phyloP scores from a whole-genome alignment of 2,329 filamentous ascomycete genomes.

The Capronia americana region DNA sequence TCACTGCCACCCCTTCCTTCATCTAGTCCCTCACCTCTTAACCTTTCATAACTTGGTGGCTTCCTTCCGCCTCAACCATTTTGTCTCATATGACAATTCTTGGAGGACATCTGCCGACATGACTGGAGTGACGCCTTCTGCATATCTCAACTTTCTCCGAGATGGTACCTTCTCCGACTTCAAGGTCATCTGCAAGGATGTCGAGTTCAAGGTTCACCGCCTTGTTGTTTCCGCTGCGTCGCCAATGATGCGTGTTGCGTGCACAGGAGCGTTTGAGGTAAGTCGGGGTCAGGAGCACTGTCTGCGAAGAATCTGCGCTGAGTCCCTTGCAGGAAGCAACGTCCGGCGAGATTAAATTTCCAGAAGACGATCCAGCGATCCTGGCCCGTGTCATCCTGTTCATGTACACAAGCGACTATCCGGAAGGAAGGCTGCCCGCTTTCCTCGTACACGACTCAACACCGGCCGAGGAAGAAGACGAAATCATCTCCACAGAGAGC shows the following conservation, averaged over 20 bases:
- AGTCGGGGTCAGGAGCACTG: too few relatives aligned
- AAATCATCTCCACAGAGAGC: too few relatives aligned
- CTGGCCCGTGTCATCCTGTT: slow-evolving; percentile 24
- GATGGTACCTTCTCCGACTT: slow-evolving; percentile 25
- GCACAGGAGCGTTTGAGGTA: slow-evolving; percentile 42
- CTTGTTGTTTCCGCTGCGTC: slow-evolving; percentile 39
- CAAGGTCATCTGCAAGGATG: slow-evolving; percentile 34
- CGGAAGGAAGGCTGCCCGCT: background rate
- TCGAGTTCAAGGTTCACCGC: slow-evolving; percentile 41
- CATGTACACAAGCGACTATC: slow-evolving; percentile 26
- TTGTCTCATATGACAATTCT: too few relatives aligned
- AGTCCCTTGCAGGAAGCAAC: slow-evolving; percentile 13
- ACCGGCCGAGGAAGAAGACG: background rate
- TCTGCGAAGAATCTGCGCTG: too few relatives aligned
- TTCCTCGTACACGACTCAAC: too few relatives aligned
- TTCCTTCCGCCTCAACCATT: too few relatives aligned
- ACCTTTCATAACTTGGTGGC: too few relatives aligned
- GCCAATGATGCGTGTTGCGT: slow-evolving; percentile 34
- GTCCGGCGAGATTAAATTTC: slow-evolving; percentile 22
- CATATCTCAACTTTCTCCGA: slow-evolving; percentile 5
- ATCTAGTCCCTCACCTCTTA: too few relatives aligned
- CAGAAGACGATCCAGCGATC: slow-evolving; percentile 21
- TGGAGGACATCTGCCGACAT: background rate
- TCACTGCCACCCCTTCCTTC: too few relatives aligned
- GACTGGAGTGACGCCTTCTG: background rate